Evolutionary conservation across 768 basidiomycete species (phyloP).

Genomic region (Cubamyces lactineus): DNA sequence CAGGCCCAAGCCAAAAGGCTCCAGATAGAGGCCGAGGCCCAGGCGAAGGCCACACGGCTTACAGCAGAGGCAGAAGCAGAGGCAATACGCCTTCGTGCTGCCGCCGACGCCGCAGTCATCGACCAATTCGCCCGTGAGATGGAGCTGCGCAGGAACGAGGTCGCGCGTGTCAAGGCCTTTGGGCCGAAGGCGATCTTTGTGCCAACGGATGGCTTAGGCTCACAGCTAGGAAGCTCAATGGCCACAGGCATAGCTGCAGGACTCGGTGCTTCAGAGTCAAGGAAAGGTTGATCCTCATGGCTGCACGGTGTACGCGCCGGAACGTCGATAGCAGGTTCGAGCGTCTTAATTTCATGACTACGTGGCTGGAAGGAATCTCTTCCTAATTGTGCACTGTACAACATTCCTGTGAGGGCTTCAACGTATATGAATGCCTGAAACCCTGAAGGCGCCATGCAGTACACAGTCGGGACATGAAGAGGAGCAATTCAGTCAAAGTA

Average conservation of each 20-base stretch:
- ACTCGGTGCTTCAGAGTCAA: slow-evolving; percentile 15
- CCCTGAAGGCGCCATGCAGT: too few relatives aligned
- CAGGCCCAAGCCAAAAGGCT: slow-evolving; percentile 69
- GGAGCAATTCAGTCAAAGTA: too few relatives aligned
- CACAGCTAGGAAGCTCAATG: slow-evolving; percentile 63
- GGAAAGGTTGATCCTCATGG: neutral
- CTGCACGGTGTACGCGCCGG: too few relatives aligned
- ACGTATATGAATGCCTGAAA: too few relatives aligned
- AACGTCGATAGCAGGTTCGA: too few relatives aligned
- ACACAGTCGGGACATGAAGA: too few relatives aligned
- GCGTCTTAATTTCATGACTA: too few relatives aligned
- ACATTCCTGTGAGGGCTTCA: too few relatives aligned
- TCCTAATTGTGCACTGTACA: too few relatives aligned
- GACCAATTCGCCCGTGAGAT: slow-evolving; percentile 79
- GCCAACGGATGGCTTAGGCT: slow-evolving; percentile 61
- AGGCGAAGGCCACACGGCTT: slow-evolving; percentile 77
- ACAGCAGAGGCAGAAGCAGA: slow-evolving; percentile 76
- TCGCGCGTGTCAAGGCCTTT: slow-evolving; percentile 63
- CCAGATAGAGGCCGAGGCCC: slow-evolving; percentile 74
- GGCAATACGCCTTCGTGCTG: slow-evolving; percentile 64
- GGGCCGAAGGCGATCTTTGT: slow-evolving; percentile 73
- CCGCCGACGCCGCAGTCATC: slow-evolving; percentile 60
- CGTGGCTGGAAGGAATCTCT: too few relatives aligned
- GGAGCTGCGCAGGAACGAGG: slow-evolving; percentile 68
- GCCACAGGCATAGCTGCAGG: slow-evolving; percentile 51